Evolutionary conservation across 192 early-diverging fungal species (phyloP), one percentile per base, ranked within the genome.

Genomic region (Coemansia nantahalensis): DNA sequence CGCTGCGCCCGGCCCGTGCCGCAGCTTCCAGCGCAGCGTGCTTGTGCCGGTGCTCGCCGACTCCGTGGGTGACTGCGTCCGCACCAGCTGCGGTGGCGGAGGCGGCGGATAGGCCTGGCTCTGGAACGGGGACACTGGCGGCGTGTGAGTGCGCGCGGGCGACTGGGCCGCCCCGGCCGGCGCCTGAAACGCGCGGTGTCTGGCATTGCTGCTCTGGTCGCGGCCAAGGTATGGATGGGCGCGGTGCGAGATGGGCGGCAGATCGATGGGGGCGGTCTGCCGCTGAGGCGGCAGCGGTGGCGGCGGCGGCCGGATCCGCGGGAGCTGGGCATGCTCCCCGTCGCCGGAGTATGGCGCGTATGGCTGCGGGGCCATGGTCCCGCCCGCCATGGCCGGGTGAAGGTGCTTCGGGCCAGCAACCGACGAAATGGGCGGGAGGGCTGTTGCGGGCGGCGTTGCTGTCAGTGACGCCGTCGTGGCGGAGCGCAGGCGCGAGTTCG

Each of bases 401-500:
- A n/a, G n/a, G n/a, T n/a, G n/a, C n/a, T n/a, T n/a, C n/a, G 48
- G 48, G 23, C 42, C 32, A 17, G 52, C 34, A 8, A 56, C 16
- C 5, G 69, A 45, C 5, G 63, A 47, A 37, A 73, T 73, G 10
- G 69, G 59, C 24, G 69, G 69, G 12, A 73, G 54, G 15, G 35
- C 26, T 3, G 56, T 24, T n/a, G 39, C 35, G 7, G 45, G 48
- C 40, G 22, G 24, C 35, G 40, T 17, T 19, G 39, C 36, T 9
- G 9, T 32, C 31, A 11, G 22, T 9, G 48, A 23, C 15, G 23
- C 18, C 8, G 52, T 16, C n/a, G 42, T 32, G 23, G 34, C 34
- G 31, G 38, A 26, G 43, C 44, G 33, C 43, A 50, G 35, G 11
- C 58, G 44, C 26, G 49, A 46, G 33, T 33, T 15, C 33, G 39